These are phyloP conservation scores for Aureobasidium sp. DNA, from an alignment of 2,329 filamentous ascomycete species.

Conservation along the genomic window DNA sequence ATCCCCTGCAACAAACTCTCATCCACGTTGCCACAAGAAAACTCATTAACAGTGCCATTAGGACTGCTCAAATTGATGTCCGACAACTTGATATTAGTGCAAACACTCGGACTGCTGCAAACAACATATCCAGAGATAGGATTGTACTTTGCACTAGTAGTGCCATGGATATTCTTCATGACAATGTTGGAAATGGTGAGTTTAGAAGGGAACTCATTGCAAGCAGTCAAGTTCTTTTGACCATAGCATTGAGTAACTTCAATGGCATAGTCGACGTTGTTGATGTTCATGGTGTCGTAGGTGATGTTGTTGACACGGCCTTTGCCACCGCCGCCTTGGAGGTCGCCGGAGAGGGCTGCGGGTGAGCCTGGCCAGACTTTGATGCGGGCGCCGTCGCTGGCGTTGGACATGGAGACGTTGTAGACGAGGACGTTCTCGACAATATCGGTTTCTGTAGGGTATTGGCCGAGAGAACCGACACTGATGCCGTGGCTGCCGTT, in stretches of 20 bases:
- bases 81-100: constrained; percentile 38
- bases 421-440: constrained; percentile 55
- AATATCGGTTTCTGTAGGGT: constrained; percentile 53
- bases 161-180: constrained; percentile 49
- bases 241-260: constrained; percentile 59
- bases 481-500: constrained; percentile 65
- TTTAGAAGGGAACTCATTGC: constrained; percentile 47
- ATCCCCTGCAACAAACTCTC: constrained; percentile 22
- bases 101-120: constrained; percentile 37
- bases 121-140: constrained; percentile 36
- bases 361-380: constrained; percentile 61
- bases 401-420: constrained; percentile 31
- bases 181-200: constrained; percentile 48
- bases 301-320: constrained; percentile 59
- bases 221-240: constrained; percentile 53
- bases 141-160: constrained; percentile 37
- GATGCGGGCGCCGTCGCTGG: constrained; percentile 57
- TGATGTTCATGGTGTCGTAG: constrained; percentile 51
- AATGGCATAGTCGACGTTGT: constrained; percentile 57
- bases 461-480: constrained; percentile 64
- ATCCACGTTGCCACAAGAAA: constrained; percentile 25
- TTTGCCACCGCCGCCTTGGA: constrained; percentile 58
- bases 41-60: constrained; percentile 20
- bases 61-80: constrained; percentile 21
- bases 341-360: constrained; percentile 48